Base-by-base conservation (phyloP, 805 yeast species). In the Saccharomycopsis sp. region DNA sequence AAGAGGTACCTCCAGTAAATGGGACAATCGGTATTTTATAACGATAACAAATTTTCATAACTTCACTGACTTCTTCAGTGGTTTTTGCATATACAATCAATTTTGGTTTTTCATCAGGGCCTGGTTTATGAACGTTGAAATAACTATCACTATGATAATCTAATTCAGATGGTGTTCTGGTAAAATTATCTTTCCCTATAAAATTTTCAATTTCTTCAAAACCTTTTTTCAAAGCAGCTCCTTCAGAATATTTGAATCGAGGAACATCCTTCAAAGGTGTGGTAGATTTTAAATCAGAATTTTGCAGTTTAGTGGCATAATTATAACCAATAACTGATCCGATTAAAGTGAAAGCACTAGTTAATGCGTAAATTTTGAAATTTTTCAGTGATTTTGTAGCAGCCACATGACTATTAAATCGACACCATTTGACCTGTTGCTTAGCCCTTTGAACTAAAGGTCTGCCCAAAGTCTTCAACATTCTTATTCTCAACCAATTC, bases 1-100 rank as follows among this genome's bases (percentile, higher is more conserved):
- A 60, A 0, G 89, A 79, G 0, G 92, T 76, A 23, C 85, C 85
- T 8, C 92, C 94, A 1, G 85, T 72, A 44, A 60, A 79, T 1
- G 92, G 87, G n/a, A 83, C 75, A 42, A 82, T 74, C 4, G 94
- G 89, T 3, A 83, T 67, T 28, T 57, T 61, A 52, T 73, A 68
- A 47, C 69, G 63, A 51, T 79, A 75, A 41, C 83, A 76, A 5
- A 79, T 60, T 49, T 74, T 74, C 61, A 81, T 59, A 10, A 83
- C 66, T 17, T 62, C 57, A 0, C 85, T 74, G 0, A 83, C 86
- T 46, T 81, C 75, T 45, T 77, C 75, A 0, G 87, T 79, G 44
- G 70, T 59, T 25, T 66, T 67, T 1, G 89, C 88, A 51, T 69
- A 82, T 2, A 74, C 68, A 3, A 83, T 66, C 19, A 74, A 63